phyloP scores from a whole-genome alignment of 1,284 basidiomycete genomes.

The Somion occarium region DNA sequence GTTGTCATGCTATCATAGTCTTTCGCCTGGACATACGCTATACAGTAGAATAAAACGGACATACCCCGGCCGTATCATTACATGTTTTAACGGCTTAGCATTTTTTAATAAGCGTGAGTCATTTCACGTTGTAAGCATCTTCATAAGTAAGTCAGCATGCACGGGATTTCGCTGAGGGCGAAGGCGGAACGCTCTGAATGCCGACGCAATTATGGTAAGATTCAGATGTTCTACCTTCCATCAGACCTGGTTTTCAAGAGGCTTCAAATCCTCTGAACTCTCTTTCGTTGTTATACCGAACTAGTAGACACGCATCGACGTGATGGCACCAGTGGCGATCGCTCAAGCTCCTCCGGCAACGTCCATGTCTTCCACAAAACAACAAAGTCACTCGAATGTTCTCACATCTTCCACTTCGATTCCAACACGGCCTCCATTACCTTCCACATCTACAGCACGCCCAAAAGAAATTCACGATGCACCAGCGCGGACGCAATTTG shows the following conservation, averaged over 20 bases:
- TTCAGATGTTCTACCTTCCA: no score
- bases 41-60: conserved; percentile 9
- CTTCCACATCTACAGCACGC: conserved; percentile 14
- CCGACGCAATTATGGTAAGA: no score
- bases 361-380: conserved; percentile 2
- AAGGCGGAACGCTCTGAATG: no score
- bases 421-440: conserved; percentile 12
- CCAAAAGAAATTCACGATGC: conserved; percentile 23
- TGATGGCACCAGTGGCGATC: conserved; percentile 4
- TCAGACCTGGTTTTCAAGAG: no score
- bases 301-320: no score
- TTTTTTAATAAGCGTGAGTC: no score
- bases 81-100: no score
- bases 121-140: no score
- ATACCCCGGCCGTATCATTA: conserved; percentile 3
- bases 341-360: neutral
- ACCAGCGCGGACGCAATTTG: conserved; percentile 24
- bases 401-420: conserved; percentile 2
- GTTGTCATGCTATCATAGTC: conserved; percentile 4
- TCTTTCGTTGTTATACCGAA: no score
- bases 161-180: no score
- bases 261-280: no score
- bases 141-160: no score
- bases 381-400: neutral
- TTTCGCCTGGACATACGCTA: neutral